These are phyloP conservation scores for Penicillium parvum DNA, from an alignment of 495 filamentous ascomycete genomes.

Conservation along the genomic window DNA sequence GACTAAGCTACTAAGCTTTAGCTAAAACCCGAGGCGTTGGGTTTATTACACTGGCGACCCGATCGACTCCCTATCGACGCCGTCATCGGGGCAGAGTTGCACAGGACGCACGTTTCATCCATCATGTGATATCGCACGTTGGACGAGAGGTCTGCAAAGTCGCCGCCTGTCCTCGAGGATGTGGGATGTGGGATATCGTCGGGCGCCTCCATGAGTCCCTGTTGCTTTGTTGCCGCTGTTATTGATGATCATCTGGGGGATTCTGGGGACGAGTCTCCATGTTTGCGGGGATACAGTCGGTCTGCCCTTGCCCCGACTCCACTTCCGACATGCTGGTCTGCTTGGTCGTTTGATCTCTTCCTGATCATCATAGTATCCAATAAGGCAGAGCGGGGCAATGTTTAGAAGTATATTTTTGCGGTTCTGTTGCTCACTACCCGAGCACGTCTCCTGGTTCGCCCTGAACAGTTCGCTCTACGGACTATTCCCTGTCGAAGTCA, in stretches of 20 bases:
- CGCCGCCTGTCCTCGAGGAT: neutral
- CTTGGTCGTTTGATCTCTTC: neutral
- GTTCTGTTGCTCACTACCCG: neutral
- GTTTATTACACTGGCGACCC: constrained; percentile 2
- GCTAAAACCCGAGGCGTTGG: constrained; percentile 15
- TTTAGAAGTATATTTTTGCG: neutral
- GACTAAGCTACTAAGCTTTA: neutral
- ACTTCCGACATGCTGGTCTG: neutral
- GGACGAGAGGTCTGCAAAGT: constrained; percentile 3
- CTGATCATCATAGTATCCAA: too few relatives aligned
- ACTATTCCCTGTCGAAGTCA: constrained; percentile 9
- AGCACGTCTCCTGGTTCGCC: constrained; percentile 1
- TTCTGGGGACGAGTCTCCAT: neutral
- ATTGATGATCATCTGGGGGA: constrained; percentile 11
- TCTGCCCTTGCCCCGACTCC: neutral
- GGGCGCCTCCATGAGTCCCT: too few relatives aligned
- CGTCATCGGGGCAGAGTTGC: constrained; percentile 10
- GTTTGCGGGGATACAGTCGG: constrained; percentile 8
- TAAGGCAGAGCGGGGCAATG: too few relatives aligned
- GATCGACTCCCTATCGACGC: constrained; percentile 14
- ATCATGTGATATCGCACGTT: constrained; percentile 24
- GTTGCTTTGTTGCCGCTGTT: constrained; percentile 1
- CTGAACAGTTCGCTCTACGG: neutral
- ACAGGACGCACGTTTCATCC: constrained; percentile 23
- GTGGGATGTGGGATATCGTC: constrained; percentile 9